Evolutionary conservation across 352 stramenopile species (phyloP), one percentile per base, ranked within the genome.

Genomic region (Halophytophthora polymorphica): DNA sequence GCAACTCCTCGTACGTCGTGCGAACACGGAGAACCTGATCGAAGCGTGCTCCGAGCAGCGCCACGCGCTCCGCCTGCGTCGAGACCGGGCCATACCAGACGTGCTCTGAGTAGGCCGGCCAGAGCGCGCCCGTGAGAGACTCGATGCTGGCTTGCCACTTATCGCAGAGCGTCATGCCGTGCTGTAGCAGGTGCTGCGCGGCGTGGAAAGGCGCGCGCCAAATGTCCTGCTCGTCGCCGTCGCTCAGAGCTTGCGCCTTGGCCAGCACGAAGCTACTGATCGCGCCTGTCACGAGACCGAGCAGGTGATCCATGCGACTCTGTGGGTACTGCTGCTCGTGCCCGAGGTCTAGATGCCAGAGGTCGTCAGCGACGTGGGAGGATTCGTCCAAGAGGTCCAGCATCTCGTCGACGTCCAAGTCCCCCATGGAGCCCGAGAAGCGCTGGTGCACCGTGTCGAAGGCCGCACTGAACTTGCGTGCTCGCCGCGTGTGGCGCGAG

Each of bases 1-100:
- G 56, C n/a, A 96, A 73, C 53, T 97, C 88, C 43, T 96, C 88
- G 55, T 88, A 89, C 12, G 83, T 96, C 19, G 71, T 92, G n/a
- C 86, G 84, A 0, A 97, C 52, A 21, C 79, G 70, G 17, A 89
- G 50, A 17, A 97, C 69, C 41, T 96, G 71, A 1, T 96, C 82
- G 0, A 97, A 71, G 2, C 90, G 86, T 48, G 63, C 35, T 4
- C 65, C 58, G 4, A 97, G 62, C 15, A 69, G 47, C 31, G 74
- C 61, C 1, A 88, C 57, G 25, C 61, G 56, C n/a, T 69, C 45
- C 1, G 31, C 31, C 64, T 69, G 61, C 41, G 39, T 39, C 0
- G 61, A 69, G 13, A 57, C 29, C 4, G 56, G 29, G 1, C 55
- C 61, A 23, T 65, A 58, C 90, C 92, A 98, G 18, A 70, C 64